phyloP scores from a whole-genome alignment of 306 rosid species.

The Pyrus communis region DNA sequence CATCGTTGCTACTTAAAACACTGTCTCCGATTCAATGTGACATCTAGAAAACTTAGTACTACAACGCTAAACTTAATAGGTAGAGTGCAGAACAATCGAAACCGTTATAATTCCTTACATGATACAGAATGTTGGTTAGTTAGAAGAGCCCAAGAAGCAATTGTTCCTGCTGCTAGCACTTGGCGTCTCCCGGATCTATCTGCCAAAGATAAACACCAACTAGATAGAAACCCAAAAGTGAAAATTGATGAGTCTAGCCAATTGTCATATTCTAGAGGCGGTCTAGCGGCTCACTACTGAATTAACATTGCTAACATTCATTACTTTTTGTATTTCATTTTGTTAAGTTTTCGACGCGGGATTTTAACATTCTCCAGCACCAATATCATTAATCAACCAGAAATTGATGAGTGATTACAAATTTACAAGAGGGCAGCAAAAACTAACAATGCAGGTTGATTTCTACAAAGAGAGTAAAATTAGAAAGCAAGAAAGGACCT shows the following conservation, averaged over 20 bases:
- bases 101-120: conserved; percentile 44
- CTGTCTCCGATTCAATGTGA: not conserved
- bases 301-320: too few species aligned
- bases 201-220: conserved; percentile 34
- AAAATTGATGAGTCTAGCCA: too few species aligned
- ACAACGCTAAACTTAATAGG: not conserved
- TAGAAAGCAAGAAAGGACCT: conserved; percentile 31
- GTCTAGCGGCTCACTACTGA: too few species aligned
- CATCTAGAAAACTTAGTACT: not conserved
- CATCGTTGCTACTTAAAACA: conserved; percentile 1
- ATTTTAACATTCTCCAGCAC: not conserved
- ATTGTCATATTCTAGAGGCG: too few species aligned
- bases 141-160: conserved; percentile 52
- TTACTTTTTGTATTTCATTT: too few species aligned
- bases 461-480: not conserved
- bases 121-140: conserved; percentile 51
- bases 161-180: conserved; percentile 47
- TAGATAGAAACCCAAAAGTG: not conserved
- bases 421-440: not conserved
- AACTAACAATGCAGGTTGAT: not conserved
- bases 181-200: conserved; percentile 83
- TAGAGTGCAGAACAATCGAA: not conserved
- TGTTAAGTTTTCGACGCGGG: too few species aligned
- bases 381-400: not conserved
- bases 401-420: not conserved